Evolutionary conservation across 208 protist species (phyloP), one percentile per base, ranked within the genome.

Genomic region (Leishmania amazonensis): DNA sequence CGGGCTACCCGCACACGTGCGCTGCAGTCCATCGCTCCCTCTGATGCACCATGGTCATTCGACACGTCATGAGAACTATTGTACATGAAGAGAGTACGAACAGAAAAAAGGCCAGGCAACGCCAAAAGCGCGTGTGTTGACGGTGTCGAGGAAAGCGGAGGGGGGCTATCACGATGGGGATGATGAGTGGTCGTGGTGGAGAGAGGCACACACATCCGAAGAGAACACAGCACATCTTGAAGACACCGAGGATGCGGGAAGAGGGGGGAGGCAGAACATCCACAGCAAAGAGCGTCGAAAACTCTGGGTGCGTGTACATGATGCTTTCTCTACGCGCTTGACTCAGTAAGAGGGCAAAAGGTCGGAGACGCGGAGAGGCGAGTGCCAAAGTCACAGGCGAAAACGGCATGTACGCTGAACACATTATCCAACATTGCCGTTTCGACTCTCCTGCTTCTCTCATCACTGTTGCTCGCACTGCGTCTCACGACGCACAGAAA

Each of bases 81-180:
- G 54, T 65, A 80, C 68, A 74, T 74, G 68, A 35, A 53, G 74
- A 24, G 47, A 64, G 57, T 64, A 28, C 3, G 13, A 65, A 45
- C n/a, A 4, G 38, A 75, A 79, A 62, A 24, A 49, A 45, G 21
- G 24, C 21, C 72, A 68, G 64, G 1, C 38, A 47, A 76, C 42
- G 19, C 13, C 45, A 49, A 31, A 31, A 40, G 62, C 31, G 62
- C 62, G 17, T 21, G n/a, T 2, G 0, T 40, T 67, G 62, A 38
- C 62, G 11, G 62, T 67, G 31, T 40, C n/a, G 3, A 38, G 62
- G 31, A 67, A 40, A 40, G 62, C 31, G 11, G 13, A 13, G 35
- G 35, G 31, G 21, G 47, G 67, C 6, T 47, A 47, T 40, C 40
- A 72, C 67, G 42, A 38, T 1, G 42, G 31, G 15, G 62, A 28